A percentile compares a stretch with the other conserved stretches of the same genome.
Evolutionary conservation across 495 filamentous ascomycete genomes (phyloP).

Genomic region (Talaromyces wortmannii): DNA sequence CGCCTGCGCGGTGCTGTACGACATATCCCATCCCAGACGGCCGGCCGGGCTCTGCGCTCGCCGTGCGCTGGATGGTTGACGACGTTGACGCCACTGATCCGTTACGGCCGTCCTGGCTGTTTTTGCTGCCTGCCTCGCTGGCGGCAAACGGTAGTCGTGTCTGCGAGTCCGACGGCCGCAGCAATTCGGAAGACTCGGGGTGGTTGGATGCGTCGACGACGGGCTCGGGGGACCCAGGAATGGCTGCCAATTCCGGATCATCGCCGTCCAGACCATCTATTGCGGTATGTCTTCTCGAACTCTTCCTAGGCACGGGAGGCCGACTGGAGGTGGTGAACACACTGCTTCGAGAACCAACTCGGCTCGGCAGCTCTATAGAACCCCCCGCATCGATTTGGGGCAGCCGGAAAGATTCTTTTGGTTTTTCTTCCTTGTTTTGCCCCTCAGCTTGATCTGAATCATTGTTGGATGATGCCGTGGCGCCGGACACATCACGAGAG

Average conservation of each 20-base stretch:
- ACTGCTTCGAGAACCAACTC: slow-evolving; percentile 53
- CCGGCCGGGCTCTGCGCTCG: slow-evolving; percentile 33
- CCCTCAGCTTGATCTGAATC: slow-evolving; percentile 36
- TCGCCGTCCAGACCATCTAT: slow-evolving; percentile 4
- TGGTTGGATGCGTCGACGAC: slow-evolving; percentile 6
- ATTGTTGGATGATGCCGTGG: slow-evolving; percentile 33
- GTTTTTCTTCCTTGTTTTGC: slow-evolving; percentile 13
- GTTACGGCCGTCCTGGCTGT: slow-evolving; percentile 37
- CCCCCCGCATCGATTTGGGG: slow-evolving; percentile 56
- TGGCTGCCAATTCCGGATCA: slow-evolving; percentile 7
- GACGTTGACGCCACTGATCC: slow-evolving; percentile 38
- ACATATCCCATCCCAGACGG: slow-evolving; percentile 68
- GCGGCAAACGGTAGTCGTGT: slow-evolving; percentile 53
- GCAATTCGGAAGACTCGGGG: slow-evolving; percentile 11
- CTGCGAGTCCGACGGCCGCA: slow-evolving; percentile 22
- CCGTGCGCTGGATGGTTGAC: slow-evolving; percentile 28
- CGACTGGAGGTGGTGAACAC: slow-evolving; percentile 17
- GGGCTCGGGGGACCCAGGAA: slow-evolving; percentile 14
- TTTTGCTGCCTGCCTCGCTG: slow-evolving; percentile 42
- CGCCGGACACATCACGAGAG: slow-evolving; percentile 20
- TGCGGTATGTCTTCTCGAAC: slow-evolving; percentile 47
- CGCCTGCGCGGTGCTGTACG: slow-evolving; percentile 55
- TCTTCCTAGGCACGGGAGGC: slow-evolving; percentile 53
- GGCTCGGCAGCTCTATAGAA: slow-evolving; percentile 58
- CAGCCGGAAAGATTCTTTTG: slow-evolving; percentile 31